These are phyloP conservation scores for Rhododendron williamsianum DNA, from an alignment of 148 eudicot species.

Conservation along the genomic window DNA sequence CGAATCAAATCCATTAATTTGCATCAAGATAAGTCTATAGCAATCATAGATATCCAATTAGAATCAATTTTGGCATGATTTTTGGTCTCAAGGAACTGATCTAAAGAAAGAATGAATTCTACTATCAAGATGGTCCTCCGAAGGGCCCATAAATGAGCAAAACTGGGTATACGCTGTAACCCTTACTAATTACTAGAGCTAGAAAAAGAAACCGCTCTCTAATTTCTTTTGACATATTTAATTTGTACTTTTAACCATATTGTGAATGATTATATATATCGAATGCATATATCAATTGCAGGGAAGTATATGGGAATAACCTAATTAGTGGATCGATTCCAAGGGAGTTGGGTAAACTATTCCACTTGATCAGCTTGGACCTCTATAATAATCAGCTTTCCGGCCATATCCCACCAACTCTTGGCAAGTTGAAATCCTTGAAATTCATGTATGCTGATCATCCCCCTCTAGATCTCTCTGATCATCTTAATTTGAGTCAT, in stretches of 20 bases:
- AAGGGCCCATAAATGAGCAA: not conserved
- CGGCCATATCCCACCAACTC: conserved; percentile 22
- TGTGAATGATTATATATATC: not conserved
- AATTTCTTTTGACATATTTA: not conserved
- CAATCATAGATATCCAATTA: too few relatives aligned
- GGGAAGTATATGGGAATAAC: conserved; percentile 22
- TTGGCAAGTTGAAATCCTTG: conserved; percentile 25
- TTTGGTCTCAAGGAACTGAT: not conserved
- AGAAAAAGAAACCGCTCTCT: not conserved
- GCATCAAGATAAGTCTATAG: too few relatives aligned
- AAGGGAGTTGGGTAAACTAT: conserved; percentile 20
- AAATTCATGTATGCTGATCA: conserved; percentile 14
- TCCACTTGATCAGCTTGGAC: conserved; percentile 20
- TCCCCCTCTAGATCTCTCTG: not conserved
- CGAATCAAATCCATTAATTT: too few relatives aligned
- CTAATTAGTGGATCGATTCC: conserved; percentile 31
- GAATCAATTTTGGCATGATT: too few relatives aligned
- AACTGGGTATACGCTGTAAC: too few relatives aligned
- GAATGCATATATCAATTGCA: not conserved
- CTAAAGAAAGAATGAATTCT: not conserved
- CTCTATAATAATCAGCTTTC: conserved; percentile 22
- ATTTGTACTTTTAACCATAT: not conserved
- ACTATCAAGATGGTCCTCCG: not conserved
- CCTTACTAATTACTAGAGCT: too few relatives aligned
- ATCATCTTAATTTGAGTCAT: too few relatives aligned